A percentile compares a stretch with the other conserved stretches of the same genome.
phyloP scores from a whole-genome alignment of 495 filamentous ascomycete genomes.

The Rostrohypoxylon terebratum region DNA sequence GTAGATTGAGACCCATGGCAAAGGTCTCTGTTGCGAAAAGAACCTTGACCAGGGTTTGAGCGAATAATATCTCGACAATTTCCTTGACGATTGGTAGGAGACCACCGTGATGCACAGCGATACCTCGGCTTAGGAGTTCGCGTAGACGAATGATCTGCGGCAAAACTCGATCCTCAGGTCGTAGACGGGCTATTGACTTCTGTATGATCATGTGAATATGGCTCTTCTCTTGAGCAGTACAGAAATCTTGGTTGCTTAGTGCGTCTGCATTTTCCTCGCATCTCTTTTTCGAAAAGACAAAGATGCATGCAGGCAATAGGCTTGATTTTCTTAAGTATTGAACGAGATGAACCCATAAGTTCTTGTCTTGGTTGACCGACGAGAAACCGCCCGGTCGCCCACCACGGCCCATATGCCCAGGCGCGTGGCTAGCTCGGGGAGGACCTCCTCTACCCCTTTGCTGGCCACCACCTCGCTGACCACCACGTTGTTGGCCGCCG shows the following conservation, averaged over 20 bases:
- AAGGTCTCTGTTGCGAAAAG: conserved; percentile 98
- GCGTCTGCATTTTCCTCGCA: conserved; percentile 98
- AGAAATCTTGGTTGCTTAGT: conserved; percentile 93
- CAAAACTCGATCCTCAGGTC: conserved; percentile 86
- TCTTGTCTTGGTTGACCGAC: conserved; percentile 90
- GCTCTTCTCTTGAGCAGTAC: conserved; percentile 92
- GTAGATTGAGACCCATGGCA: conserved; percentile 96
- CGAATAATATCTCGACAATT: conserved; percentile 96
- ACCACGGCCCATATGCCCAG: conserved; percentile 88
- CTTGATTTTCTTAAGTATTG: conserved; percentile 88
- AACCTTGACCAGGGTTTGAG: conserved; percentile 92
- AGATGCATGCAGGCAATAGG: conserved; percentile 91
- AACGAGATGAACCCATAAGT: conserved; percentile 95
- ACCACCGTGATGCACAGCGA: conserved; percentile 97
- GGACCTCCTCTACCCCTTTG: conserved; percentile 70
- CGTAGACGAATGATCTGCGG: conserved; percentile 90
- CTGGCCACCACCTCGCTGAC: conserved; percentile 66
- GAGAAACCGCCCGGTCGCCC: conserved; percentile 86
- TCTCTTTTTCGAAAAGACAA: conserved; percentile 97
- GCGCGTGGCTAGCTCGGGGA: conserved; percentile 66
- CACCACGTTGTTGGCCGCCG: conserved; percentile 64
- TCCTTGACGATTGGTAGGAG: conserved; percentile 97
- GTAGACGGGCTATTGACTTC: conserved; percentile 91
- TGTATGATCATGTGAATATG: conserved; percentile 97
- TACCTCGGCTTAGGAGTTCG: conserved; percentile 86